Evolutionary conservation across 2,329 filamentous ascomycete species (phyloP).

Genomic region (Alternaria arbusti): DNA sequence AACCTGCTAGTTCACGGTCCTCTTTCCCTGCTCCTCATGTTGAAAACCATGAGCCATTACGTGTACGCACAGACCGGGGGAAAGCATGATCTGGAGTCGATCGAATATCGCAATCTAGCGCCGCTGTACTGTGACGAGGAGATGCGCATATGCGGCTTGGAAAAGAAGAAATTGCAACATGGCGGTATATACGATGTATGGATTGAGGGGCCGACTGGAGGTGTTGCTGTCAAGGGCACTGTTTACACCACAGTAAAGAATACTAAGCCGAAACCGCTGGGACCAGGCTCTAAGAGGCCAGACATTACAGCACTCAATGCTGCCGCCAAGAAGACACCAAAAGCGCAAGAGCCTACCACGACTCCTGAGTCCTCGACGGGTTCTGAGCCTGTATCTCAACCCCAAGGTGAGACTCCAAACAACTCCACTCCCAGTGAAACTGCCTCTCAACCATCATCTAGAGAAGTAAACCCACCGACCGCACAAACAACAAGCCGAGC

Average conservation of each 20-base stretch:
- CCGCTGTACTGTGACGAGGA: conserved; percentile 79
- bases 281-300: background rate
- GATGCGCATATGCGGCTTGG: conserved; percentile 72
- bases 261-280: too few relatives aligned
- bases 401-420: conserved; percentile 2
- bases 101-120: conserved; percentile 82
- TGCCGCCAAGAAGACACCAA: background rate
- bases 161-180: conserved; percentile 36
- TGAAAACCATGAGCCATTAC: conserved; percentile 64
- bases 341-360: background rate
- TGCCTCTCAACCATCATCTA: conserved; percentile 1
- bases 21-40: conserved; percentile 76
- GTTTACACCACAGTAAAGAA: conserved; percentile 20
- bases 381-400: background rate
- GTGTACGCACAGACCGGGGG: background rate
- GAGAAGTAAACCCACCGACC: background rate
- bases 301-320: background rate
- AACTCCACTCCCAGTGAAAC: background rate
- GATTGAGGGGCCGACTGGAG: conserved; percentile 50
- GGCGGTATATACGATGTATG: conserved; percentile 46
- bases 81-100: conserved; percentile 55
- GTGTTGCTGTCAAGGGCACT: conserved; percentile 54
- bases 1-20: conserved; percentile 87
- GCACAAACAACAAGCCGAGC: background rate
- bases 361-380: background rate